These are phyloP conservation scores for Bocquillonia castaneifolia DNA, from an alignment of 441 rosid species.

Conservation along the genomic window DNA sequence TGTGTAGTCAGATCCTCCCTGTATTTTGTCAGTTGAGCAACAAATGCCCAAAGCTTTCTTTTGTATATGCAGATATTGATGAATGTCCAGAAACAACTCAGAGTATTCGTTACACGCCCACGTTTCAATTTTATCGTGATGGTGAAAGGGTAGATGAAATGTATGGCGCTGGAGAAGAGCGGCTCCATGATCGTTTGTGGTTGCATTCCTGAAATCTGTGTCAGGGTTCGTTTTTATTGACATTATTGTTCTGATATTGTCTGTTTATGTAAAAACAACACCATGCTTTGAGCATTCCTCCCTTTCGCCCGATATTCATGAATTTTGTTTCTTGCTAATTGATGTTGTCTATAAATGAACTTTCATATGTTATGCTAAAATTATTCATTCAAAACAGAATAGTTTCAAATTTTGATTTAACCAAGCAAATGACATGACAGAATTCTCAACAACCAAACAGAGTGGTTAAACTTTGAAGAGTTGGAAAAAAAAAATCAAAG, in stretches of 20 bases:
- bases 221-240: not conserved
- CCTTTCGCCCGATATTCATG: not conserved
- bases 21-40: constrained; percentile 68
- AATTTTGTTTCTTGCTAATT: not conserved
- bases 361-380: not conserved
- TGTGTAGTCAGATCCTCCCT: constrained; percentile 79
- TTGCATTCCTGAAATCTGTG: constrained; percentile 60
- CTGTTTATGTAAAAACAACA: constrained; percentile 4
- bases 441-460: constrained; percentile 6
- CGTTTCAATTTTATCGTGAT: constrained; percentile 79
- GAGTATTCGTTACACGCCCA: constrained; percentile 83
- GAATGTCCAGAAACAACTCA: constrained; percentile 90
- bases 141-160: constrained; percentile 93
- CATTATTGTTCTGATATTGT: not conserved
- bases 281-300: not conserved
- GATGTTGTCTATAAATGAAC: not conserved
- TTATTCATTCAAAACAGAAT: not conserved
- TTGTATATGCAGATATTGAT: constrained; percentile 87
- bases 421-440: constrained; percentile 3
- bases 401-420: not conserved
- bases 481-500: not conserved
- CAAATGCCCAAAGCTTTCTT: constrained; percentile 52
- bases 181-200: constrained; percentile 92
- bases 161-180: constrained; percentile 88
- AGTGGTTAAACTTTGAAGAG: not conserved